phyloP scores from a whole-genome alignment of 2,329 filamentous ascomycete species.

The Microascus cirrosus region DNA sequence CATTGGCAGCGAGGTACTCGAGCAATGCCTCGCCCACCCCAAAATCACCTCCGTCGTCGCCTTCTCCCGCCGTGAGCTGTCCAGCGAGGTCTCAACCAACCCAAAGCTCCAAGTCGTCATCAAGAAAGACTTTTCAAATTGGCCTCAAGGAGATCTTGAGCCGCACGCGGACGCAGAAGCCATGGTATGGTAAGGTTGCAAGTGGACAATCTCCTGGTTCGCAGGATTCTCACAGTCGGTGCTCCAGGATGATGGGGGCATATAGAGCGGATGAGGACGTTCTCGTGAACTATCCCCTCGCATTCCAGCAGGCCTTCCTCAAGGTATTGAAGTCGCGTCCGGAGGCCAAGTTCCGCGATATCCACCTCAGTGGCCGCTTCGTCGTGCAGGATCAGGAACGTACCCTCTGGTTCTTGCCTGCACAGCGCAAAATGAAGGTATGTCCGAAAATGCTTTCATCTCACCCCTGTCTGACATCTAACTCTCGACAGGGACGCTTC shows the following conservation, averaged over 20 bases:
- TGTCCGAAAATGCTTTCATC: not conserved
- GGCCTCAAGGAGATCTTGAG: slow-evolving; percentile 13
- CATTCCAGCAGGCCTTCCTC: not conserved
- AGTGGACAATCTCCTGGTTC: no score
- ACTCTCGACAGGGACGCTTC: slow-evolving; percentile 9
- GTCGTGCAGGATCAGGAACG: slow-evolving; percentile 19
- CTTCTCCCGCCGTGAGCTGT: slow-evolving; percentile 17
- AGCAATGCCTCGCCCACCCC: slow-evolving; percentile 19
- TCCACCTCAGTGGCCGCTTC: slow-evolving; percentile 21
- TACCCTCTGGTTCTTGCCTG: slow-evolving; percentile 14
- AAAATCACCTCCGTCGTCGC: slow-evolving; percentile 16
- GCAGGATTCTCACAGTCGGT: not conserved
- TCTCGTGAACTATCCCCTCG: not conserved
- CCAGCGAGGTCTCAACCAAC: slow-evolving; percentile 5
- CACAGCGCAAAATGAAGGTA: slow-evolving; percentile 15
- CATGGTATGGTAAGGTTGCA: slow-evolving; percentile 15
- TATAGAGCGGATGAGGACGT: not conserved
- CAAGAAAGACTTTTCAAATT: slow-evolving; percentile 13
- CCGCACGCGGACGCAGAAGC: slow-evolving; percentile 14
- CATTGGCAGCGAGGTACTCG: slow-evolving; percentile 19
- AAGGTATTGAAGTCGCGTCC: not conserved
- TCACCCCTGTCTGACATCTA: not conserved
- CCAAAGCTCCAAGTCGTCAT: slow-evolving; percentile 13
- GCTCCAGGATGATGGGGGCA: not conserved
- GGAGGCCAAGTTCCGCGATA: slow-evolving; percentile 13